Conservation (phyloP, 139 green algal species). For the Haematococcus sp. region DNA sequence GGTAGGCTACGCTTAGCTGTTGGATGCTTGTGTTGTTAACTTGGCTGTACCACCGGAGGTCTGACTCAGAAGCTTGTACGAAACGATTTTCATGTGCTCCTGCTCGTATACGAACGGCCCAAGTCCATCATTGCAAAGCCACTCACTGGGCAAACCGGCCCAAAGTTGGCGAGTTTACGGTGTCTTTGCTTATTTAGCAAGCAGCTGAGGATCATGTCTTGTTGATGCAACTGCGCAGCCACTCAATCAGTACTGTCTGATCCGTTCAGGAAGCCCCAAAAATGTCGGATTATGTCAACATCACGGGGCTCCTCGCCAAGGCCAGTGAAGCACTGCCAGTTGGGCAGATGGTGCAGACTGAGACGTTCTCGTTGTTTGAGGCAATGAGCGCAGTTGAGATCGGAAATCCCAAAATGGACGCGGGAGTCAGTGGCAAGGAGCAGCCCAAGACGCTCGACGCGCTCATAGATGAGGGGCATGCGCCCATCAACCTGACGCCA, state of each 20-base stretch:
- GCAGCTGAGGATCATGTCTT: neutral
- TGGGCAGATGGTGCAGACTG: constrained; percentile 14
- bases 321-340: neutral
- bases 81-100: too few species aligned
- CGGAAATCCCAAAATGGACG: constrained; percentile 89
- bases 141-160: too few species aligned
- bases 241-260: too few species aligned
- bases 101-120: too few species aligned
- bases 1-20: too few species aligned
- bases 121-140: too few species aligned
- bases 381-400: constrained; percentile 90
- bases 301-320: neutral
- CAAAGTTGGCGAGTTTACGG: too few species aligned
- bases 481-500: constrained; percentile 20
- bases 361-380: constrained; percentile 85
- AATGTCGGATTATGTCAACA: neutral
- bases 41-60: too few species aligned
- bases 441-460: constrained; percentile 15
- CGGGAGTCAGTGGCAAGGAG: constrained; percentile 36
- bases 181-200: neutral
- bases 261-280: too few species aligned
- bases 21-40: too few species aligned
- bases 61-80: too few species aligned
- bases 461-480: constrained; percentile 21
- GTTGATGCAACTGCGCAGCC: neutral